Evolutionary conservation across 179 eudicot genomes (phyloP), one percentile per base, ranked within the genome.

Genomic region (Camellia oleifera): DNA sequence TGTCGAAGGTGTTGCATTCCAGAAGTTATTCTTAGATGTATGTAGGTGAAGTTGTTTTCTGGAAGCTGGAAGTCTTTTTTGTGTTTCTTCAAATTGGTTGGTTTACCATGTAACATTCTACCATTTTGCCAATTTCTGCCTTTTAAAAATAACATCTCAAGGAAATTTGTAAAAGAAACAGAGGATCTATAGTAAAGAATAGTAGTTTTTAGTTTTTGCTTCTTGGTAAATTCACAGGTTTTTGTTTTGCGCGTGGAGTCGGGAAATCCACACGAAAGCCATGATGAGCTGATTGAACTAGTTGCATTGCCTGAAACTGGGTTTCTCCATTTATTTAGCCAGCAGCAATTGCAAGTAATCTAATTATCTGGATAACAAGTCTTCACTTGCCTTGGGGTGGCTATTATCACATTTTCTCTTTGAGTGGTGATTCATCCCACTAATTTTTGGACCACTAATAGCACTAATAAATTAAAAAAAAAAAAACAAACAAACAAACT

Each of bases 1-100:
- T 95, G 98, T 67, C 94, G 97, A 72, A 87, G 93, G 83, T 95
- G 99, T 81, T 95, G 99, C 83, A 90, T 95, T 85, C 98, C 98
- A 11, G 99, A 95, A 87, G 75, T 94, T 70, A 82, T 90, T 85
- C 91, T 95, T 74, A 90, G 99, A 7, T 94, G 92, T 77, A 92
- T 95, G 98, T 95, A 94, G 97, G 99, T 94, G 86, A 77, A 64
- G 9, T n/a, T 76, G 48, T 57, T 46, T 52, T 44, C 65, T 61
- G 50, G 72, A 70, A 68, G 42, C 68, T 5, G 46, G 44, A 48
- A 68, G 9, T 46, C 44, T 32, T 40, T n/a, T 18, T 45, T 65
- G 7, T 57, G 15, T 58, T 48, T 6, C 32, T 63, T 18, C 56
- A 67, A 56, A 9, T 17, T 56, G 5, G 56, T 72, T 73, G 63